Evolutionary conservation across 352 stramenopile species (phyloP).

Genomic region (Globisporangium emineosum): DNA sequence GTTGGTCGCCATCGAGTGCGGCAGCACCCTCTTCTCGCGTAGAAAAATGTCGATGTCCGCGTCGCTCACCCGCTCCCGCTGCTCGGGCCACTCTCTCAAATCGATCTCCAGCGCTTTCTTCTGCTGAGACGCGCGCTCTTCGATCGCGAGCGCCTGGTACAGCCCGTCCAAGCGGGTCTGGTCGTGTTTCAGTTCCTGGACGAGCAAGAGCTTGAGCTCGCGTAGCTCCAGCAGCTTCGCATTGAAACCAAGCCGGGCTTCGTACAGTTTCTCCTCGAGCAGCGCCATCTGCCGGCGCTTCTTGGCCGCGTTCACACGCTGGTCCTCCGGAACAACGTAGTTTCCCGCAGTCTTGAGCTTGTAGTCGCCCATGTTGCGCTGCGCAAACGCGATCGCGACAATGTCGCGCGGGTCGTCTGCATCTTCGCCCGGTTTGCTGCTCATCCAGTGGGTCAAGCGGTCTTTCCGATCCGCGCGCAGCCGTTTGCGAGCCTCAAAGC

Average conservation of each 20-base stretch:
- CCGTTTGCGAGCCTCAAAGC: conserved; percentile 80
- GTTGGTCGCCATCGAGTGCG: conserved; percentile 23
- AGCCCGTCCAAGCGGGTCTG: conserved; percentile 52
- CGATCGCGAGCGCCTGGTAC: conserved; percentile 30
- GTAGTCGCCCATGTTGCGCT: conserved; percentile 90
- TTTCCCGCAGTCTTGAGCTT: conserved; percentile 86
- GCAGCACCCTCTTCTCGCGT: conserved; percentile 45
- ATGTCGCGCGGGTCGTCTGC: conserved; percentile 89
- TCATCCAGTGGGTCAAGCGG: conserved; percentile 53
- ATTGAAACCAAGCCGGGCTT: conserved; percentile 87
- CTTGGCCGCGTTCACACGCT: conserved; percentile 87
- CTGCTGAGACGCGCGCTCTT: conserved; percentile 5
- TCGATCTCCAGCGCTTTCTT: conserved; percentile 41
- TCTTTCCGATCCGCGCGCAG: conserved; percentile 71
- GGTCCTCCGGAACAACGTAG: conserved; percentile 89
- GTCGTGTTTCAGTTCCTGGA: conserved; percentile 64
- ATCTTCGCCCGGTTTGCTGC: conserved; percentile 82
- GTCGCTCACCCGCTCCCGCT: conserved; percentile 79
- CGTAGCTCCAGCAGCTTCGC: conserved; percentile 87
- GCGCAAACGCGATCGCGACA: conserved; percentile 86
- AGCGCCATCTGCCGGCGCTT: conserved; percentile 88
- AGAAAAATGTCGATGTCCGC: conserved; percentile 74
- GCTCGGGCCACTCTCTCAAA: conserved; percentile 85
- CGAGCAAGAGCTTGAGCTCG: conserved; percentile 84
- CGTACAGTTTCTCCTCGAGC: conserved; percentile 80